Evolutionary conservation across 2,329 filamentous ascomycete species (phyloP).

Genomic region (Hymenoscyphus infarciens): DNA sequence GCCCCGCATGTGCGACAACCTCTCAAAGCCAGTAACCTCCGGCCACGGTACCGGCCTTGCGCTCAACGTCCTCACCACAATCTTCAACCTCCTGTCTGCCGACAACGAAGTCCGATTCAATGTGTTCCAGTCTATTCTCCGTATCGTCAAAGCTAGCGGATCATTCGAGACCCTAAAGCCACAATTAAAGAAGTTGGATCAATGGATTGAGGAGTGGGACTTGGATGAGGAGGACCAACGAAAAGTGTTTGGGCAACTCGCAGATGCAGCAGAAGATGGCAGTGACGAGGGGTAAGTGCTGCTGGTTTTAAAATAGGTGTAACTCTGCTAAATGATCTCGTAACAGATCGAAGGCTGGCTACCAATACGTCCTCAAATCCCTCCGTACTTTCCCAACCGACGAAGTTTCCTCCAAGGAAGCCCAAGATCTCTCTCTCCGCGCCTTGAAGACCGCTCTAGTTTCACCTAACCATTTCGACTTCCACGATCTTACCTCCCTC

Average conservation of each 20-base stretch:
- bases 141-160: conserved; percentile 70
- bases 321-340: background rate
- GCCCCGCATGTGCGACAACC: conserved; percentile 82
- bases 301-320: background rate
- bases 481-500: conserved; percentile 66
- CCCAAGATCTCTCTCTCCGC: conserved; percentile 60
- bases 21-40: conserved; percentile 79
- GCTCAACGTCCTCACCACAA: conserved; percentile 84
- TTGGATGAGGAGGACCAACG: conserved; percentile 77
- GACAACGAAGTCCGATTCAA: conserved; percentile 80
- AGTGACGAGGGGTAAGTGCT: conserved; percentile 69
- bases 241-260: conserved; percentile 78
- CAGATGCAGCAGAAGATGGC: conserved; percentile 73
- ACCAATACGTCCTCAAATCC: conserved; percentile 64
- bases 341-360: conserved; percentile 33
- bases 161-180: conserved; percentile 81
- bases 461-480: conserved; percentile 65
- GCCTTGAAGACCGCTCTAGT: conserved; percentile 65
- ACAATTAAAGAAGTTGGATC: conserved; percentile 77
- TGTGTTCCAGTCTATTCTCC: conserved; percentile 84
- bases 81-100: conserved; percentile 88
- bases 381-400: conserved; percentile 56
- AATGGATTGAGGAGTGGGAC: conserved; percentile 81
- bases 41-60: conserved; percentile 86
- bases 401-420: conserved; percentile 56